These are phyloP conservation scores for Schizosaccharomyces pombe DNA, from an alignment of 805 yeast species.

Conservation along the genomic window ASM294v3 CU329670.1:5007501-5008000, in stretches of 20 bases:
- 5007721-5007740: slow-evolving; percentile 42
- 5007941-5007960: background rate
- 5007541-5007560: slow-evolving; percentile 45
- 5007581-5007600: slow-evolving; percentile 64
- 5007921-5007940: background rate
- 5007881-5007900: slow-evolving; percentile 59
- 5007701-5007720: slow-evolving; percentile 57
- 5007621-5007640: slow-evolving; percentile 92
- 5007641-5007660: slow-evolving; percentile 63
- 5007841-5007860: slow-evolving; percentile 67
- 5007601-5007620: slow-evolving; percentile 87
- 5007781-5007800: slow-evolving; percentile 13
- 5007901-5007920: slow-evolving; percentile 70
- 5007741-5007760: slow-evolving; percentile 62
- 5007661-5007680: slow-evolving; percentile 57
- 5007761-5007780: slow-evolving; percentile 55
- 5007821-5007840: slow-evolving; percentile 64
- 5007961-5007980: background rate
- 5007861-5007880: slow-evolving; percentile 32
- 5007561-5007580: slow-evolving; percentile 74
- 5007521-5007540: slow-evolving; percentile 43
- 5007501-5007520: slow-evolving; percentile 97
- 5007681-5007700: slow-evolving; percentile 76
- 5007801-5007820: slow-evolving; percentile 59
- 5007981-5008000: slow-evolving; percentile 61